Base-by-base conservation (phyloP, 2,329 filamentous ascomycete genomes). In the Botrytis aclada region DNA sequence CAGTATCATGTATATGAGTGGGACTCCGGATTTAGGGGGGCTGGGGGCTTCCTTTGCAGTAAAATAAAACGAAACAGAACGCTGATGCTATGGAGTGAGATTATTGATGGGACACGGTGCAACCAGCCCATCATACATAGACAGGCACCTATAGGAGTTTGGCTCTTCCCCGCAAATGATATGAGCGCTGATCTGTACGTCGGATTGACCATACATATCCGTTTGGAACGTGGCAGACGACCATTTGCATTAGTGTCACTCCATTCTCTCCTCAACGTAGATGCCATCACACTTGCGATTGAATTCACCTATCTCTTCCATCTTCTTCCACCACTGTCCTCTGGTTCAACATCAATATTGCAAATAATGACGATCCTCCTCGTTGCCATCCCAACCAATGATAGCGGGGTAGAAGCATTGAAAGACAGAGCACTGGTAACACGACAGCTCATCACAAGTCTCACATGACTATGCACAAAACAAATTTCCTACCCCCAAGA, bases 401-500 rank as follows among this genome's bases (percentile, higher is more conserved):
- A 67, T 32, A 66, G 62, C 60, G 47, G 32, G 51, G 45, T 58
- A 47, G 61, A 34, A 47, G 37, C 51, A 47, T 45, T 29, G 65
- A 60, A 47, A 51, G 64, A 73, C 66, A 45, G 22, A 72, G 66
- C 47, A 51, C 51, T 72, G 62, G 62, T 58, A 47, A 72, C 70
- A 72, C 70, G 47, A 72, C 70, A 58, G 62, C 70, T 29, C 62
- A 67, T 45, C 66, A 32, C 20, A 69, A 34, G 22, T 67, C 63
- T 39, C 70, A 72, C 70, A 67, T 72, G 70, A 72, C 62, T 34
- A 72, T 58, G 45, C 37, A 25, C 37, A 71, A 58, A 66, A n/a
- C 60, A 71, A 60, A 29, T 47, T 72, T 72, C 39, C 62, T 47
- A 47, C 70, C 61, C 61, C 61, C 62, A 66, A 71, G 34, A 58